Evolutionary conservation across 192 early-diverging fungal genomes (phyloP).

Genomic region (Glomus cerebriforme): DNA sequence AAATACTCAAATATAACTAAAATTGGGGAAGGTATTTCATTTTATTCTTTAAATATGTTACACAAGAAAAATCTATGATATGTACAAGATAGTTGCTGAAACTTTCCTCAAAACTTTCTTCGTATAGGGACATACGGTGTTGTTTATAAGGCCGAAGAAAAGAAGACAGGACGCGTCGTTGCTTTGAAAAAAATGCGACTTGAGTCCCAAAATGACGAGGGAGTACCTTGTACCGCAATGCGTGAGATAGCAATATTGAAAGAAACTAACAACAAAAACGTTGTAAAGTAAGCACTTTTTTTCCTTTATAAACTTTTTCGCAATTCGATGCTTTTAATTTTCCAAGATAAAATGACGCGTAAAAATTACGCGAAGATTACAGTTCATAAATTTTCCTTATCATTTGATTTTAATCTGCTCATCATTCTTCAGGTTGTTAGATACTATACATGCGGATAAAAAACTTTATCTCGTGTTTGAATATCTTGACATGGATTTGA

Average conservation of each 20-base stretch:
- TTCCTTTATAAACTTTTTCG: not conserved
- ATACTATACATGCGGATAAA: constrained; percentile 84
- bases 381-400: no score
- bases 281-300: constrained; percentile 58
- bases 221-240: constrained; percentile 66
- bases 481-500: constrained; percentile 82
- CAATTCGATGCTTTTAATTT: not conserved
- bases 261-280: constrained; percentile 71
- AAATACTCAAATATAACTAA: constrained; percentile 75
- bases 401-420: no score
- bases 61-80: not conserved
- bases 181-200: constrained; percentile 78
- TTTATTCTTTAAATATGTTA: not conserved
- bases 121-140: constrained; percentile 78
- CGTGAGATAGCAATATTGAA: constrained; percentile 74
- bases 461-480: constrained; percentile 97
- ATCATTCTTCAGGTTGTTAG: constrained; percentile 65
- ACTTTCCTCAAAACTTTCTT: not conserved
- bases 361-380: not conserved
- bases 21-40: constrained; percentile 57
- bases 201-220: constrained; percentile 55
- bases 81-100: not conserved
- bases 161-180: constrained; percentile 56
- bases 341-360: not conserved
- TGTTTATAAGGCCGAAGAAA: constrained; percentile 75